These are phyloP conservation scores for Colletotrichum lentis DNA, from an alignment of 2,329 filamentous ascomycete genomes.

Conservation along the genomic window DNA sequence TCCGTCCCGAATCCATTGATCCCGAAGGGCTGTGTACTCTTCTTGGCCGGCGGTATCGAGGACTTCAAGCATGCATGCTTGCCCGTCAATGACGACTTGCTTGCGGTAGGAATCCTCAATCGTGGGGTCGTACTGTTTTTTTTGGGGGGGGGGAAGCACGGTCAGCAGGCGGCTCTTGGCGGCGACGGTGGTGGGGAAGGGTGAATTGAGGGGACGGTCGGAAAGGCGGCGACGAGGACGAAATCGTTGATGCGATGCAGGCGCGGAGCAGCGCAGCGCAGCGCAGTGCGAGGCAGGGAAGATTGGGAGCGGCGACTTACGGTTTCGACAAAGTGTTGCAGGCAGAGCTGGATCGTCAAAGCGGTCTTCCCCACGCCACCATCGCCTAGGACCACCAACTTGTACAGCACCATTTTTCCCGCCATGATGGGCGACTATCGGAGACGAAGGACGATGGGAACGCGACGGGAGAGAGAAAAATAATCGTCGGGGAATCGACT, in stretches of 20 bases:
- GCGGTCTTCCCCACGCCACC: constrained; percentile 95
- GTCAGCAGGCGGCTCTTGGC: constrained; percentile 35
- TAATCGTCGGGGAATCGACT: constrained; percentile 11
- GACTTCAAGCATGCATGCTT: constrained; percentile 97
- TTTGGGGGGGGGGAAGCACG: constrained; percentile 18
- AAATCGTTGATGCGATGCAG: constrained; percentile 7
- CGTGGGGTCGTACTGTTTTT: constrained; percentile 77
- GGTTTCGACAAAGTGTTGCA: constrained; percentile 98
- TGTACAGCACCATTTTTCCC: constrained; percentile 95
- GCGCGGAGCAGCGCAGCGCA: not conserved
- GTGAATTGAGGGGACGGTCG: constrained; percentile 26
- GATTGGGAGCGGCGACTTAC: constrained; percentile 55
- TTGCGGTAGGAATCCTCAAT: constrained; percentile 90
- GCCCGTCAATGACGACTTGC: constrained; percentile 90
- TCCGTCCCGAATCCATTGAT: constrained; percentile 98
- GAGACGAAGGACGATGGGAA: constrained; percentile 38
- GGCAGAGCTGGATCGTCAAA: constrained; percentile 92
- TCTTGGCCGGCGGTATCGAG: constrained; percentile 98
- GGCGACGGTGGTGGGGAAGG: constrained; percentile 35
- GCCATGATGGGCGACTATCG: constrained; percentile 66
- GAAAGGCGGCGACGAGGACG: not conserved
- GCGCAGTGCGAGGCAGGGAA: not conserved
- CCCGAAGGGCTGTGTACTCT: constrained; percentile 94
- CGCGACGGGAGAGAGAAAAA: constrained; percentile 7
- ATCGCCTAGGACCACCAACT: constrained; percentile 93